Evolutionary conservation across 176 grass and related monocot species (phyloP), one percentile per base, ranked within the genome.

Genomic region (Hyparrhenia diplandra): DNA sequence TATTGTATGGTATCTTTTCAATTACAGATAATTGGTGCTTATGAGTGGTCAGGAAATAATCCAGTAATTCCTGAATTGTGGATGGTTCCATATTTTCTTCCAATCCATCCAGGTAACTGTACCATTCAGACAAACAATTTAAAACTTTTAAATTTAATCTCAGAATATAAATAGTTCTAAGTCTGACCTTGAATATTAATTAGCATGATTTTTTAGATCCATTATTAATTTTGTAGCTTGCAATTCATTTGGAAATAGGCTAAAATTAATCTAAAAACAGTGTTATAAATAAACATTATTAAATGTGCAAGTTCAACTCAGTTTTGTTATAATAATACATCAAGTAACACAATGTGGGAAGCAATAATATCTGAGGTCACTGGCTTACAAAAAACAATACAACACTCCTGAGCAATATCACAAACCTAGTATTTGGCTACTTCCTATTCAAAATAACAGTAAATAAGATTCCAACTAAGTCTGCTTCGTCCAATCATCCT

Each of bases 51-150:
- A 18, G 69, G 69, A 21, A 73, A 73, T 20, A 73, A 73, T 31
- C 69, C 69, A 51, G 4, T 73, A 5, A 51, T 73, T 12, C 69
- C 69, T 73, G 69, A 73, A 73, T 6, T 73, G 27, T 73, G 69
- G 69, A 4, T 73, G 43, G 43, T 73, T 49, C 69, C 69, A 73
- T 12, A 51, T 47, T 5, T 2, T 30, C 69, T 73, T 51, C 69
- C 69, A 73, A 51, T 51, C 2, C 69, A 73, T 31, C 69, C 69
- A 49, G 69, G 69, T 73, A 51, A 46, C 5, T 17, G 12, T 70
- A n/a, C 18, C 21, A 43, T 43, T 70, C 27, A 14, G 37, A 40
- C 16, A 67, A 11, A 34, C n/a, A 43, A 42, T n/a, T 45, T 28
- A 6, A n/a, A n/a, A 23, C 1, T 6, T 64, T 36, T 67, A 36